Conservation (phyloP, 2,329 filamentous ascomycete species). For the Penicillium crustosum region DNA sequence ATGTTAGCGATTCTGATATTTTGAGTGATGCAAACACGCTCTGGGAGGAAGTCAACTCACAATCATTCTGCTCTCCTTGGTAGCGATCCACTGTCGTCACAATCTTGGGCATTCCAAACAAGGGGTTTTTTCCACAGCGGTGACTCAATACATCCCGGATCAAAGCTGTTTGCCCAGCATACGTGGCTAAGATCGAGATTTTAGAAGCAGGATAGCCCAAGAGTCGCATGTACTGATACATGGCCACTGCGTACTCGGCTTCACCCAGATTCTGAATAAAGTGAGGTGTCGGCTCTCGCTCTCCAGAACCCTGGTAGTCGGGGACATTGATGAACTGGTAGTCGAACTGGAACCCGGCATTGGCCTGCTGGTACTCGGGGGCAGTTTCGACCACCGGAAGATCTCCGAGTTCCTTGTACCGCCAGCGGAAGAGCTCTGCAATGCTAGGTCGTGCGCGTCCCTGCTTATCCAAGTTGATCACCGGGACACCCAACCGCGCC, state of each 20-base stretch:
- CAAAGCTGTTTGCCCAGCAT: constrained; percentile 85
- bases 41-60: constrained; percentile 56
- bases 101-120: constrained; percentile 86
- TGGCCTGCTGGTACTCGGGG: constrained; percentile 74
- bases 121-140: constrained; percentile 74
- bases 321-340: constrained; percentile 96
- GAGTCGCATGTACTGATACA: constrained; percentile 96
- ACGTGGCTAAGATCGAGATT: constrained; percentile 89
- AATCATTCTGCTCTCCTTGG: constrained; percentile 98
- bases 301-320: constrained; percentile 87
- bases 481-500: constrained; percentile 87
- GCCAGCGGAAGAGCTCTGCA: constrained; percentile 88
- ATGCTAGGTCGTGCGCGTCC: constrained; percentile 85
- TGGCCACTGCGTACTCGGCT: constrained; percentile 92
- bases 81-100: constrained; percentile 98
- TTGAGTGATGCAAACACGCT: neutral
- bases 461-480: constrained; percentile 87
- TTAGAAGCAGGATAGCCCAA: constrained; percentile 82
- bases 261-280: constrained; percentile 97
- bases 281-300: constrained; percentile 85
- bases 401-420: constrained; percentile 78
- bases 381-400: constrained; percentile 69
- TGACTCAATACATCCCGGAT: constrained; percentile 83
- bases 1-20: constrained; percentile 15
- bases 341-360: constrained; percentile 88